Evolutionary conservation across 225 moss, liverwort and hornwort species (phyloP).

Genomic region (Takakia lepidozioides): DNA sequence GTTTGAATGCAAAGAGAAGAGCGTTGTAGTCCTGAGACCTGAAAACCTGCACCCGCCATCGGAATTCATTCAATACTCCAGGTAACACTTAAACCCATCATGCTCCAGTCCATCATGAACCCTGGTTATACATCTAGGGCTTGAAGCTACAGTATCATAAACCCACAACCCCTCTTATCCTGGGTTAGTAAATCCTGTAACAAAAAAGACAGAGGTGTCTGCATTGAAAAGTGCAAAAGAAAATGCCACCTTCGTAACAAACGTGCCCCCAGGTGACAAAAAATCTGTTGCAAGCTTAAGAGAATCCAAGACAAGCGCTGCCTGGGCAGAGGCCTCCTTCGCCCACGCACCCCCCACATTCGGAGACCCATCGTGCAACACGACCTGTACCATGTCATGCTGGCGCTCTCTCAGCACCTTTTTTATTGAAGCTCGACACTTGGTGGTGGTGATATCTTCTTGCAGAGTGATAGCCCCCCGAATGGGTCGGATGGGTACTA

Average conservation of each 20-base stretch:
- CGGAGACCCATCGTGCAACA: slow-evolving; percentile 93
- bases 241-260: slow-evolving; percentile 77
- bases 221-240: no score
- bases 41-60: slow-evolving; percentile 53
- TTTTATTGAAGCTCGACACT: slow-evolving; percentile 78
- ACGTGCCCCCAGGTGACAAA: slow-evolving; percentile 80
- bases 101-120: no score
- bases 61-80: no score
- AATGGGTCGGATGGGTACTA: slow-evolving; percentile 95
- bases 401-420: slow-evolving; percentile 76
- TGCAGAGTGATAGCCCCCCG: slow-evolving; percentile 84
- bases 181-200: no score
- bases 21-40: slow-evolving; percentile 98
- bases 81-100: no score
- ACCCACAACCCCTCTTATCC: no score
- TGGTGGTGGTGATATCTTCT: slow-evolving; percentile 87
- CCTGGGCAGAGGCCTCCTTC: slow-evolving; percentile 70
- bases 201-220: no score
- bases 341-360: slow-evolving; percentile 97
- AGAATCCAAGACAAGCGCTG: slow-evolving; percentile 83
- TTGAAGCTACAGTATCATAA: no score
- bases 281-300: slow-evolving; percentile 83
- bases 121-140: no score
- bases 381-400: slow-evolving; percentile 84
- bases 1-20: slow-evolving; percentile 96